A percentile compares a stretch with the other conserved stretches of the same genome.
Conservation (phyloP, 345 rosid genomes). For the Pistacia atlantica region DNA sequence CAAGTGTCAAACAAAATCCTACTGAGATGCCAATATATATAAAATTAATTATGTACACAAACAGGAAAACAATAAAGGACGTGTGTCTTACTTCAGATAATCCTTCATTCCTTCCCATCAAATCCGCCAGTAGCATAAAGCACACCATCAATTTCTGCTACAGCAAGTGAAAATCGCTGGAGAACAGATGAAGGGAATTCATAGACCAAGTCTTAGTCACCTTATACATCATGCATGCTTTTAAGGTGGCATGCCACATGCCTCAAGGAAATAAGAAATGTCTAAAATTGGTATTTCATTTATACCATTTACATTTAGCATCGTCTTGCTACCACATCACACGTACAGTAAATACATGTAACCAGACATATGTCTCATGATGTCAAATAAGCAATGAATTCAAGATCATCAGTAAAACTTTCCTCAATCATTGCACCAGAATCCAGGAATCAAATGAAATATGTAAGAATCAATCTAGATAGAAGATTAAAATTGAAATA, state of each 20-base stretch:
- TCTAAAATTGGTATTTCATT: background rate
- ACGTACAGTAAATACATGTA: too few relatives aligned
- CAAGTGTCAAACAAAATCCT: background rate
- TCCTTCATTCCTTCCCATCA: too few relatives aligned
- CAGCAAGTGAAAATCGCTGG: conserved; percentile 80
- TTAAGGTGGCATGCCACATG: background rate
- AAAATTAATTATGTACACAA: background rate
- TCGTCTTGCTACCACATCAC: background rate
- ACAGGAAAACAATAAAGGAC: background rate
- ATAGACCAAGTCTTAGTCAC: conserved; percentile 1
- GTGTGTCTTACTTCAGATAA: conserved; percentile 57
- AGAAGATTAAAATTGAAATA: too few relatives aligned
- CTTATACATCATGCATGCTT: background rate
- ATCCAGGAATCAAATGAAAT: too few relatives aligned
- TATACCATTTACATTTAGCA: background rate
- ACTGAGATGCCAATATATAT: background rate
- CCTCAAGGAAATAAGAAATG: background rate
- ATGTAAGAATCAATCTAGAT: too few relatives aligned
- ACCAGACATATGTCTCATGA: background rate
- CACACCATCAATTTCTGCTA: conserved; percentile 58
- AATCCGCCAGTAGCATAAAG: conserved; percentile 81
- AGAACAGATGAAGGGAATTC: conserved; percentile 19
- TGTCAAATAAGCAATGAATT: too few relatives aligned
- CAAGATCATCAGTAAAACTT: too few relatives aligned
- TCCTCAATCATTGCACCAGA: too few relatives aligned